Base-by-base conservation (phyloP, 495 filamentous ascomycete genomes). In the Aspergillus nanangensis region DNA sequence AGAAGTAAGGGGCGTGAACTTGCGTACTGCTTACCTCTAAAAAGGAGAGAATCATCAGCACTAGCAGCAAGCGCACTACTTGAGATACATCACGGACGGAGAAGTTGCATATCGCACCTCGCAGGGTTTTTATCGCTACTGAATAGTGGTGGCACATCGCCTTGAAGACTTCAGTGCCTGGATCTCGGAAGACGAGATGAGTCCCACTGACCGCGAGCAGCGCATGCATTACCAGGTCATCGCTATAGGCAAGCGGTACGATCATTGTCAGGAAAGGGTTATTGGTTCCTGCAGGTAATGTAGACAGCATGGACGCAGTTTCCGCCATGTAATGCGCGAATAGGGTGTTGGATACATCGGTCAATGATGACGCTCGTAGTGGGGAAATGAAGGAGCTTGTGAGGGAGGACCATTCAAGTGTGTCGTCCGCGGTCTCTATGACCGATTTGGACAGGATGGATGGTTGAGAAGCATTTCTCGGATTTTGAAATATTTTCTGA, bases 171-270 rank as follows among this genome's bases (percentile, higher is more conserved):
- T 44, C 41, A 13, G 17, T 21, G 11, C 2, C 11, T 13, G 41
- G 27, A 13, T 22, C 20, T 44, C 41, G 17, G 29, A 23, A 44
- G 1, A 17, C 14, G 14, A 44, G 7, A 20, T 44, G 41, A 18
- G 27, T 27, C 11, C 41, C 41, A 18, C 41, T 34, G 17, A 44
- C 21, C 17, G 41, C 41, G 15, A 44, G 41, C 5, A 44, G 17
- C 13, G 41, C 18, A 35, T 44, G 25, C 41, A 44, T 44, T 18
- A 44, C 18, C 5, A 44, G 41, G 14, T 35, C 41, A 21, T 44
- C 41, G 22, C 21, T 44, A 15, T 17, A 18, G n/a, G 25, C 24
- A 18, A 44, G 13, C 11, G 41, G 41, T 9, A 44, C 39, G 27
- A 42, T 20, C 23, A 42, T 1, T 5, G 21, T 25, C 11, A 42